Percentiles rank a stretch among this genome's conserved stretches.
These are phyloP conservation scores for Vitis hybrid DNA, from an alignment of 177 flowering plant genomes.

Conservation along the genomic window DNA sequence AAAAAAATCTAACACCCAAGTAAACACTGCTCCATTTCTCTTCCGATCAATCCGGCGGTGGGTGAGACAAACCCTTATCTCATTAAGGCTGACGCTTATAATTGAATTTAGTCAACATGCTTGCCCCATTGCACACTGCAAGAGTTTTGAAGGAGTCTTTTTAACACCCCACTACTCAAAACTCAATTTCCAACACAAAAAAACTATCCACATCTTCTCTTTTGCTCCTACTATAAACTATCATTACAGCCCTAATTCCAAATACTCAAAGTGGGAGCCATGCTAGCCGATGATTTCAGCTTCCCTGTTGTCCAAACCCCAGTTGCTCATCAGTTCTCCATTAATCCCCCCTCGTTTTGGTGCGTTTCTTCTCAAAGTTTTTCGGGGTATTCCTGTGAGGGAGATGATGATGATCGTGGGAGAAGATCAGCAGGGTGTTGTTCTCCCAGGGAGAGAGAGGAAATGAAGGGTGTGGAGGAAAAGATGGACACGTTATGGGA, in stretches of 20 bases:
- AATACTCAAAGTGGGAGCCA: neutral
- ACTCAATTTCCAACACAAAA: no score
- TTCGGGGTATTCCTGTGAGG: neutral
- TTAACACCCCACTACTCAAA: no score
- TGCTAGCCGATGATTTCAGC: conserved; percentile 18
- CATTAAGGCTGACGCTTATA: neutral
- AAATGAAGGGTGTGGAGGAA: neutral
- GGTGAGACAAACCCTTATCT: neutral
- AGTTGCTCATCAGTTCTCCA: neutral
- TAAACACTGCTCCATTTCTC: neutral
- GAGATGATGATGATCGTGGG: neutral
- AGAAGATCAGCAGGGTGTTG: no score
- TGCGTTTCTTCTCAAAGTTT: conserved; percentile 7
- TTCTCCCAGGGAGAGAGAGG: neutral
- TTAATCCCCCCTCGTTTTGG: conserved; percentile 11
- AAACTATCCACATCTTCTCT: neutral
- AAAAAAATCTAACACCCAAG: neutral
- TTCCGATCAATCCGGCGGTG: neutral
- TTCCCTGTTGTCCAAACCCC: conserved; percentile 12
- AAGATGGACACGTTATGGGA: conserved; percentile 17
- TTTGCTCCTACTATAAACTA: no score
- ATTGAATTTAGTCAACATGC: neutral
- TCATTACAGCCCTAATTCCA: neutral
- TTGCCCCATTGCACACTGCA: no score
- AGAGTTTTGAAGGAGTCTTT: no score